Base-by-base conservation (phyloP, 768 basidiomycete species). In the Naganishia friedmannii region DNA sequence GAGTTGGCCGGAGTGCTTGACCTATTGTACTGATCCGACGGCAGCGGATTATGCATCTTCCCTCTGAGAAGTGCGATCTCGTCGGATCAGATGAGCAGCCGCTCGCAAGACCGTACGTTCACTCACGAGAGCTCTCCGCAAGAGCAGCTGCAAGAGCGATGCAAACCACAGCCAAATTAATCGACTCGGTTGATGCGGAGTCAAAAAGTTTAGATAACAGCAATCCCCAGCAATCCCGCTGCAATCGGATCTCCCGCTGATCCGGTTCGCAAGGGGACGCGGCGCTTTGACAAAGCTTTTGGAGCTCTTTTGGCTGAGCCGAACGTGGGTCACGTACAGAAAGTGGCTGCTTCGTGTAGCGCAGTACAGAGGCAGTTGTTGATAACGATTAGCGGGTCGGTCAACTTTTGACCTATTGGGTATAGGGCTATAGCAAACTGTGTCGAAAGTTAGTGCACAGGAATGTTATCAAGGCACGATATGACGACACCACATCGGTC, bases 221-320 rank as follows among this genome's bases (percentile, higher is more conserved):
- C n/a, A 51, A 51, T 51, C 48, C 48, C 48, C 48, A 51, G n/a
- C n/a, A 51, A 51, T 51, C 48, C 48, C 48, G 48, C 12, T 51
- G 48, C 12, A 51, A 51, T 51, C 48, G 48, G 48, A 51, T 51
- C n/a, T 21, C n/a, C 48, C 6, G 48, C 48, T 51, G 48, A 51
- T 51, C 48, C 48, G 48, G 48, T 26, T 51, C n/a, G 48, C 19
- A 21, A 21, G 48, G 48, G 23, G 48, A n/a, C 23, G 48, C 48
- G 48, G 48, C 48, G 48, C 48, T 51, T 51, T 26, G 48, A n/a
- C 19, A 5, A 12, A 37, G 34, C 34, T 23, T 4, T 7, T 51
- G 48, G 34, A 51, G 23, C 48, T 46, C 45, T 21, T 4, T 42
- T 42, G 42, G 15, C 42, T 42, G 15, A 2, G 42, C 42, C 7